Conservation (phyloP, 2,329 filamentous ascomycete species). For the Cordyceps pruinosa region DNA sequence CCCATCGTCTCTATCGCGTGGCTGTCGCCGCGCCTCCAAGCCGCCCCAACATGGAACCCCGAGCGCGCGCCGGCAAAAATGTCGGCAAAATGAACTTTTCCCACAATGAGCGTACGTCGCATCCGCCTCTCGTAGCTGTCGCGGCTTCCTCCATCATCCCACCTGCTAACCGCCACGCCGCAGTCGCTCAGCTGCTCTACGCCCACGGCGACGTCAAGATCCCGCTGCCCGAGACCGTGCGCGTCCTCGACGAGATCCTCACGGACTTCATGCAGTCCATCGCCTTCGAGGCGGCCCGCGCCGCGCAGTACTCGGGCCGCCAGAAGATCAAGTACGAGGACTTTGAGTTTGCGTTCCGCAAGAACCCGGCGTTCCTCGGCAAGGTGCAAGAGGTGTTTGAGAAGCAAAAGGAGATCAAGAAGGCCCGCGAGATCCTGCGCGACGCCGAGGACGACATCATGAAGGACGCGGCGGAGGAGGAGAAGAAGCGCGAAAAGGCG, state of each 20-base stretch:
- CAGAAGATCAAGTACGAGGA: constrained; percentile 98
- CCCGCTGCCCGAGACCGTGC: constrained; percentile 76
- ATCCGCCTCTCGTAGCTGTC: background rate
- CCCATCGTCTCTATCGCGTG: background rate
- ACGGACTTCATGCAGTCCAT: constrained; percentile 95
- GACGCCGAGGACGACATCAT: constrained; percentile 58
- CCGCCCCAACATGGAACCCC: constrained; percentile 54
- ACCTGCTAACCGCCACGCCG: background rate
- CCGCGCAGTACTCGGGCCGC: constrained; percentile 77
- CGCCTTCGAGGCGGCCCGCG: constrained; percentile 80
- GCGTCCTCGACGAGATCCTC: constrained; percentile 87
- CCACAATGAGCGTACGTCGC: constrained; percentile 57
- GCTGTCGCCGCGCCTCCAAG: background rate
- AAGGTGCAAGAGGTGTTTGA: constrained; percentile 84
- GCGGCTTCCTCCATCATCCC: background rate
- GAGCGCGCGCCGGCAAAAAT: constrained; percentile 71
- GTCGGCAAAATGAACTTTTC: constrained; percentile 78
- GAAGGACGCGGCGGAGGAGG: constrained; percentile 43
- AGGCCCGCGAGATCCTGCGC: constrained; percentile 68
- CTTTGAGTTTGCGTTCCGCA: constrained; percentile 87
- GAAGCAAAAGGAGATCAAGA: constrained; percentile 81
- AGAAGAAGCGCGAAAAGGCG: constrained; percentile 29
- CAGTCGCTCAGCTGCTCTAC: constrained; percentile 69
- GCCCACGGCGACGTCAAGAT: constrained; percentile 72
- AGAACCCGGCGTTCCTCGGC: constrained; percentile 78